A percentile compares a stretch with the other conserved stretches of the same genome.
phyloP scores from a whole-genome alignment of 83 land plant species.

The Thuja plicata region DNA sequence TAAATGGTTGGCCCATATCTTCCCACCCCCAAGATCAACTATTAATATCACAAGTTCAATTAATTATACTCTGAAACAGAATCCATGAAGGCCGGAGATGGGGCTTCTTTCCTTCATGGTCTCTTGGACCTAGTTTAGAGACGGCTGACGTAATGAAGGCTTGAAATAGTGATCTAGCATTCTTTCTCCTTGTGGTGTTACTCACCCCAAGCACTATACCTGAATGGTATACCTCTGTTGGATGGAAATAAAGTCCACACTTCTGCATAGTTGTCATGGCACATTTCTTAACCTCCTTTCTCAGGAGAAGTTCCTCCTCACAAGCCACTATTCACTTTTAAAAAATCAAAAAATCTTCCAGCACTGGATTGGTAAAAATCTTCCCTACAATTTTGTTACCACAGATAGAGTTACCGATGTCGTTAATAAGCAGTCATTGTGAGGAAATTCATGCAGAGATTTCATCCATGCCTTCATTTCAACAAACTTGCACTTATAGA shows the following conservation, averaged over 20 bases:
- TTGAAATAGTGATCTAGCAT: not conserved
- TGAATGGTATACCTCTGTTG: not conserved
- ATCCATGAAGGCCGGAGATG: not conserved
- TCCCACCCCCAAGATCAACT: not conserved
- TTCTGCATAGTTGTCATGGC: not conserved
- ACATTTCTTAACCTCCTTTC: not conserved
- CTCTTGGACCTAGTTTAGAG: not conserved
- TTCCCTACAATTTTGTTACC: too few relatives aligned
- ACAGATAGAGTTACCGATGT: too few relatives aligned
- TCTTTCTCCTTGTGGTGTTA: not conserved
- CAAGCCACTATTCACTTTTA: not conserved
- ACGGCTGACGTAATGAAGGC: not conserved
- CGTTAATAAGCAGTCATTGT: too few relatives aligned
- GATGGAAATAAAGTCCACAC: not conserved
- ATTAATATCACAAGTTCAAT: not conserved
- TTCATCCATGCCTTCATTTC: too few relatives aligned
- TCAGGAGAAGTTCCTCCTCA: not conserved
- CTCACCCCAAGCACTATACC: not conserved
- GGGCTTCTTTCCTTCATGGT: not conserved
- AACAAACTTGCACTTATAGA: too few relatives aligned
- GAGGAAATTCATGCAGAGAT: too few relatives aligned
- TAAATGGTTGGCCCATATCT: not conserved
- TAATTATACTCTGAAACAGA: not conserved
- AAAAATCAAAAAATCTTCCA: not conserved
- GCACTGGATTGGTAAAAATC: not conserved